Percentiles rank a stretch among this genome's conserved stretches.
Conservation (phyloP, 2,329 filamentous ascomycete genomes). For the Camillea tinctor region DNA sequence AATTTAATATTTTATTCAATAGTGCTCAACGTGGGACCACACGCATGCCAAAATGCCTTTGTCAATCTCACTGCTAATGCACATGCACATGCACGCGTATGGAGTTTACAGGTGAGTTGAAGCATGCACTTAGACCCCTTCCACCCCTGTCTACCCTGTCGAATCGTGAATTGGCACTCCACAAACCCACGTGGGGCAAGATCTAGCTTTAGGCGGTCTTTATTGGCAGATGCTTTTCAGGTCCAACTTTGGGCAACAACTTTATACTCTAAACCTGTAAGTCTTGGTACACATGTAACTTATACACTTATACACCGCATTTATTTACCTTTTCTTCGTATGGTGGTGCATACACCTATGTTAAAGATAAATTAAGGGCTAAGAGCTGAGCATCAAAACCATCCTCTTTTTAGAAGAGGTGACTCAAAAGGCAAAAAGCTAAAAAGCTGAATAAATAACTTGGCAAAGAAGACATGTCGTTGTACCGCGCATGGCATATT, state of each 20-base stretch:
- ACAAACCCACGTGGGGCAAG: slow-evolving; percentile 18
- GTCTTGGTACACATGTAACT: too few species aligned
- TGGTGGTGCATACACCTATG: too few species aligned
- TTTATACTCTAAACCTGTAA: background rate
- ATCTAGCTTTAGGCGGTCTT: background rate
- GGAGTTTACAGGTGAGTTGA: background rate
- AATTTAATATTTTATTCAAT: background rate
- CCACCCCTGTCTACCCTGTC: slow-evolving; percentile 4
- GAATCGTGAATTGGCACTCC: background rate
- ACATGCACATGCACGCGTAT: slow-evolving; percentile 1
- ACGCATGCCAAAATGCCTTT: background rate
- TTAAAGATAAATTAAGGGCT: too few species aligned
- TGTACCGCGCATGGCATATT: background rate
- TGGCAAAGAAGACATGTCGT: background rate
- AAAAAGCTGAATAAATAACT: background rate
- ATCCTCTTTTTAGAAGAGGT: too few species aligned
- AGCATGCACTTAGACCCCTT: background rate
- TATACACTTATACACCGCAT: too few species aligned
- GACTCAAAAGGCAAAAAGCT: too few species aligned
- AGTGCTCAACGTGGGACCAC: background rate
- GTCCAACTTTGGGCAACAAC: background rate
- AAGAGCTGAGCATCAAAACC: too few species aligned
- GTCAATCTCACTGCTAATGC: background rate
- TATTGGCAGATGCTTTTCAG: slow-evolving; percentile 9
- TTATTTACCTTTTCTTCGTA: too few species aligned